Evolutionary conservation across 768 basidiomycete genomes (phyloP).

Genomic region (Megacollybia marginata): DNA sequence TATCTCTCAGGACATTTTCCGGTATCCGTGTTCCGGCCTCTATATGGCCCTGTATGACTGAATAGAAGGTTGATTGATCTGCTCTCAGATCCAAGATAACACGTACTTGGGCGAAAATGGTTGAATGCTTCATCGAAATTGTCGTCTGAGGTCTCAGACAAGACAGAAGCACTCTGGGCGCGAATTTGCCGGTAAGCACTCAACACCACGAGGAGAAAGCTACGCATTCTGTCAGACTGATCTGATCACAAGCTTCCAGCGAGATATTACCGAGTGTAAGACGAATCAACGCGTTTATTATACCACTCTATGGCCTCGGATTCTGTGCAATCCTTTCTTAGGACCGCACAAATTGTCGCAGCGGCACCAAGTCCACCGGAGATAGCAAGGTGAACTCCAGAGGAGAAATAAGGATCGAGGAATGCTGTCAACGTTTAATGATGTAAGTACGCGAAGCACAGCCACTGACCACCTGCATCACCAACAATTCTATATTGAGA

Average conservation of each 20-base stretch:
- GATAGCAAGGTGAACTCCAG: conserved; percentile 35
- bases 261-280: conserved; percentile 32
- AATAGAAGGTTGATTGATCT: not conserved
- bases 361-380: conserved; percentile 32
- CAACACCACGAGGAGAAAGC: conserved; percentile 43
- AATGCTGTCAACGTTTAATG: conserved; percentile 25
- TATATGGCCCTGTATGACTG: conserved; percentile 76
- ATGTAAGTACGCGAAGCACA: not conserved
- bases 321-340: conserved; percentile 23
- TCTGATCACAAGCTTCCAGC: not conserved
- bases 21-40: conserved; percentile 69
- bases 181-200: conserved; percentile 48
- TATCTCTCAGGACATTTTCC: conserved; percentile 65
- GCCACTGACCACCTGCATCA: conserved; percentile 31
- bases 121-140: conserved; percentile 45
- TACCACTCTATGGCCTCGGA: conserved; percentile 25
- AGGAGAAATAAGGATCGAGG: conserved; percentile 40
- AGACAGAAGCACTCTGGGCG: conserved; percentile 27
- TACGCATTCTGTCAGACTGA: conserved; percentile 7
- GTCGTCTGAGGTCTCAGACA: conserved; percentile 35
- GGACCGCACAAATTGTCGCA: conserved; percentile 27
- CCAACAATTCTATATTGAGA: conserved; percentile 29
- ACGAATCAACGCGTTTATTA: conserved; percentile 23
- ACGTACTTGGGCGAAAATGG: conserved; percentile 34
- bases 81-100: too few species aligned